Percentiles rank a stretch among this genome's conserved stretches.
Conservation (phyloP, 768 basidiomycete species). For the Boletus reticulatus region DNA sequence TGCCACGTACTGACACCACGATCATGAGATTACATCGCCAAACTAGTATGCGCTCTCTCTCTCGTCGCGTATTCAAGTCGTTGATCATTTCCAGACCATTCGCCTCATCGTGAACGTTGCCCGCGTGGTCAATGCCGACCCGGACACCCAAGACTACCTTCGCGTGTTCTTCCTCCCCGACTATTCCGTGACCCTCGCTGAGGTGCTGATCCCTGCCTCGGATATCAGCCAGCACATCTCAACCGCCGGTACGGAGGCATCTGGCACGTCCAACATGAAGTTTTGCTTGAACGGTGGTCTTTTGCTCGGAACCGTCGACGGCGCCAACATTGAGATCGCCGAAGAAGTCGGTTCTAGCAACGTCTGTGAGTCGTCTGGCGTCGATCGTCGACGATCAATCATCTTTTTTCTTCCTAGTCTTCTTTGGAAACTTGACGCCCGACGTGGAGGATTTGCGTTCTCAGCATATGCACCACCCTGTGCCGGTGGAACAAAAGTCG, state of each 20-base stretch:
- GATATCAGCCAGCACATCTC: conserved; percentile 97
- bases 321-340: conserved; percentile 95
- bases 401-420: conserved; percentile 60
- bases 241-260: conserved; percentile 93
- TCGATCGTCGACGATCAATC: neutral
- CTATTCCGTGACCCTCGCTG: conserved; percentile 84
- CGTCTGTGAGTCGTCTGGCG: conserved; percentile 53
- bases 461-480: conserved; percentile 80
- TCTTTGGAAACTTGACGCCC: conserved; percentile 87
- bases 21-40: conserved; percentile 79
- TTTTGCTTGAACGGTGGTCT: conserved; percentile 91
- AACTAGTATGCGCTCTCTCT: conserved; percentile 51
- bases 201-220: conserved; percentile 85
- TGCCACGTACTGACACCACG: conserved; percentile 2
- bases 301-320: conserved; percentile 88
- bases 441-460: conserved; percentile 85
- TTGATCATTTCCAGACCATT: conserved; percentile 58
- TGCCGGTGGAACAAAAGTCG: conserved; percentile 79
- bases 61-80: neutral
- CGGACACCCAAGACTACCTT: conserved; percentile 84
- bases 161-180: conserved; percentile 95
- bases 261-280: conserved; percentile 83
- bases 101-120: conserved; percentile 92
- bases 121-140: conserved; percentile 63
- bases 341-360: conserved; percentile 93